A percentile compares a stretch with the other conserved stretches of the same genome.
Conservation (phyloP, 2,329 filamentous ascomycete genomes). For the Fusarium citri region DNA sequence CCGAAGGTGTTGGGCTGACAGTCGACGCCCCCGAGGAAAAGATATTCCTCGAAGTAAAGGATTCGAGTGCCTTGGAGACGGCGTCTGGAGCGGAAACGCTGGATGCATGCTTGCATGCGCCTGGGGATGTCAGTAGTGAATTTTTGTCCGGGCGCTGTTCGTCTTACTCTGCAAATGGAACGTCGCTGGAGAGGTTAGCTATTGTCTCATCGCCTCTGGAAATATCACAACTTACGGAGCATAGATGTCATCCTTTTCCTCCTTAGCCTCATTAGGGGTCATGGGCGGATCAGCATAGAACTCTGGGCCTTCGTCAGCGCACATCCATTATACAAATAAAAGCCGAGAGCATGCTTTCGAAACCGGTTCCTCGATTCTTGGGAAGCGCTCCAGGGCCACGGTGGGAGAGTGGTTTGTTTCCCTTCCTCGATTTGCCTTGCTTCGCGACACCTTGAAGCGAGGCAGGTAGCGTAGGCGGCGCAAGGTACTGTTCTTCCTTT, state of each 20-base stretch:
- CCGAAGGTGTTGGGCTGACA: slow-evolving; percentile 67
- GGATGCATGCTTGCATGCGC: slow-evolving; percentile 86
- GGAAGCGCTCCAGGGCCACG: slow-evolving; percentile 57
- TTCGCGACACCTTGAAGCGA: slow-evolving; percentile 35
- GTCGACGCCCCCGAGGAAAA: slow-evolving; percentile 85
- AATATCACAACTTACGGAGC: slow-evolving; percentile 60
- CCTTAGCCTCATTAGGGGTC: slow-evolving; percentile 73
- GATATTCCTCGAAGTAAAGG: slow-evolving; percentile 80
- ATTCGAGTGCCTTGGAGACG: slow-evolving; percentile 74
- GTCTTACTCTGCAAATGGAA: slow-evolving; percentile 67
- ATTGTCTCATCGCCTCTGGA: background rate
- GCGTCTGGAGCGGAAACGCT: slow-evolving; percentile 81
- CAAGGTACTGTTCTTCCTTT: background rate
- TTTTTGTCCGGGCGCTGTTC: background rate
- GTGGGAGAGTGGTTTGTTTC: slow-evolving; percentile 25
- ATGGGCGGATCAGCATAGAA: slow-evolving; percentile 84
- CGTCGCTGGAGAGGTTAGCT: slow-evolving; percentile 53
- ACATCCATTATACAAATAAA: background rate
- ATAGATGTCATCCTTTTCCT: slow-evolving; percentile 76
- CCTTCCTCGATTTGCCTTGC: slow-evolving; percentile 32
- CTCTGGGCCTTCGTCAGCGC: slow-evolving; percentile 56
- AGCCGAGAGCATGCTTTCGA: slow-evolving; percentile 67
- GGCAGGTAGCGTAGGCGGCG: slow-evolving; percentile 9
- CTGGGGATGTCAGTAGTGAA: slow-evolving; percentile 54
- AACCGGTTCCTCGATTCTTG: slow-evolving; percentile 69